Conservation (phyloP, 106 monocot genomes). For the Dioscorea zingiberensis region DNA sequence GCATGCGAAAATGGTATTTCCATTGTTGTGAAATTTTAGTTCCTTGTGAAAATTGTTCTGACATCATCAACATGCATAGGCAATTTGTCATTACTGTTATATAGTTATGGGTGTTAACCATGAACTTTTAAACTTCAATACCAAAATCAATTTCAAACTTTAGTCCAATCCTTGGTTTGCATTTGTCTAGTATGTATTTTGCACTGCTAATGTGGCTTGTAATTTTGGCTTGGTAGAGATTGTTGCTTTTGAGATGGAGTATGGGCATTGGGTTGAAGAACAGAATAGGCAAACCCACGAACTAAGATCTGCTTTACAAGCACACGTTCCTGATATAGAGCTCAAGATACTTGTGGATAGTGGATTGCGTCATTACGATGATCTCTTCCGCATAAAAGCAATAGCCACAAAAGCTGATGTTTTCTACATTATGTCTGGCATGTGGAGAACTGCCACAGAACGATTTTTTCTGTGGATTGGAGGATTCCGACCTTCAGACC, state of each 20-base stretch:
- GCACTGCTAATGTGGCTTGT: no score
- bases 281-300: constrained; percentile 60
- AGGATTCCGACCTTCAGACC: constrained; percentile 91
- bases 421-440: constrained; percentile 92
- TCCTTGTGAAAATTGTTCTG: no score
- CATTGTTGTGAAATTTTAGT: no score
- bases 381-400: constrained; percentile 68
- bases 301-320: constrained; percentile 56
- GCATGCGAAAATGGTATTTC: no score
- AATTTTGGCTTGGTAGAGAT: constrained; percentile 31
- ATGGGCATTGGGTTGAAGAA: constrained; percentile 82
- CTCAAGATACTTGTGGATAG: constrained; percentile 65
- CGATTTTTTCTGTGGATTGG: constrained; percentile 97
- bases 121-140: no score
- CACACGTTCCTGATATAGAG: constrained; percentile 63
- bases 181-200: no score
- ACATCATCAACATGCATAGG: no score
- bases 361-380: constrained; percentile 58
- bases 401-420: constrained; percentile 78
- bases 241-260: constrained; percentile 79
- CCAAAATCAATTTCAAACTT: no score
- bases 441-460: constrained; percentile 74
- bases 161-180: no score
- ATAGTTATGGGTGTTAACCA: no score
- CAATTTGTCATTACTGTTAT: no score